Evolutionary conservation across 805 yeast genomes (phyloP).

Genomic region (Ogataea siamensis): DNA sequence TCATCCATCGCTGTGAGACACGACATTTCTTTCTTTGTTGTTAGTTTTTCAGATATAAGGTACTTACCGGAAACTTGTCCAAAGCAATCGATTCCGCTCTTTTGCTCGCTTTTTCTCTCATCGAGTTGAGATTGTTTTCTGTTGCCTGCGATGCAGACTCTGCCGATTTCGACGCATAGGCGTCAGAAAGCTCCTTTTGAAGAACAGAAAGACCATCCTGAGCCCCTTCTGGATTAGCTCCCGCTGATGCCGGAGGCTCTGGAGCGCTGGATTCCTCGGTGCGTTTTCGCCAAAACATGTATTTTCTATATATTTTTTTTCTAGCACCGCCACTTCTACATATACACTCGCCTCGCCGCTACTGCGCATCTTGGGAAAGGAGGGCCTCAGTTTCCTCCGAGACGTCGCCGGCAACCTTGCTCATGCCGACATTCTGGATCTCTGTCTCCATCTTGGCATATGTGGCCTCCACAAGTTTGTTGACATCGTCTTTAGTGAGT

Average conservation of each 20-base stretch:
- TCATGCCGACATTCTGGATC: constrained; percentile 43
- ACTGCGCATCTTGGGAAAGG: constrained; percentile 4
- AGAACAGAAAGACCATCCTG: constrained; percentile 14
- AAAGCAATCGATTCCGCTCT: constrained; percentile 29
- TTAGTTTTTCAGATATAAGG: constrained; percentile 7
- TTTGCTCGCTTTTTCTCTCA: constrained; percentile 31
- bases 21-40: constrained; percentile 44
- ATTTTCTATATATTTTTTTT: constrained; percentile 1
- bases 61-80: constrained; percentile 34
- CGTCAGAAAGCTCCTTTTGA: constrained; percentile 21
- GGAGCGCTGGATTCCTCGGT: not conserved
- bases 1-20: constrained; percentile 87
- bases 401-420: constrained; percentile 27
- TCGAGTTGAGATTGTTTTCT: constrained; percentile 6
- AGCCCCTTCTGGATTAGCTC: not conserved
- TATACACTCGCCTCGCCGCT: constrained; percentile 6
- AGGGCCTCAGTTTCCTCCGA: constrained; percentile 20
- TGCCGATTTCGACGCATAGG: constrained; percentile 26
- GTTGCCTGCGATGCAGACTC: constrained; percentile 9
- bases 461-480: constrained; percentile 53
- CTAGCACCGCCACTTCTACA: constrained; percentile 8
- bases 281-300: constrained; percentile 9
- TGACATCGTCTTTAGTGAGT: constrained; percentile 68
- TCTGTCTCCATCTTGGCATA: constrained; percentile 54
- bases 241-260: not conserved